Evolutionary conservation across 2,329 filamentous ascomycete genomes (phyloP), one percentile per base, ranked within the genome.

Genomic region (Xylariaceae sp.): DNA sequence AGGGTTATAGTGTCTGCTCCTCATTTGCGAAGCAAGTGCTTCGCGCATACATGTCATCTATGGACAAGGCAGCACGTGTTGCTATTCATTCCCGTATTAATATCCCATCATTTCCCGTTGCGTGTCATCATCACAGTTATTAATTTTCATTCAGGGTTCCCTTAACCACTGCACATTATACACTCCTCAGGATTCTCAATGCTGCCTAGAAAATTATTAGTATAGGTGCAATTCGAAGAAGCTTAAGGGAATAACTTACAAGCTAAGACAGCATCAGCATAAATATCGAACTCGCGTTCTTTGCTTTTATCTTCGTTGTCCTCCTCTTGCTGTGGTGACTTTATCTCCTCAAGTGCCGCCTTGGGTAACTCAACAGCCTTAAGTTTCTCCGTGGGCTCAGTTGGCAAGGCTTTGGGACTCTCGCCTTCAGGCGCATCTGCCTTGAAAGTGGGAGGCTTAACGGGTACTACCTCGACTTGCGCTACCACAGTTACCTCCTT

Each of bases 181-280:
- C 94, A 99, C 41, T 88, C 82, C 72, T 99, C 94, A 64, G 88
- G 91, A 79, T 97, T 97, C 71, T 97, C 92, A 73, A 99, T 97
- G 77, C 92, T 97, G 81, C 86, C 86, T 89, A 55, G 66, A 36
- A 24, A 23, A 13, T 66, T 64, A 70, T 79, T 67, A 75, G 67
- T 57, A 23, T 50, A 11, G 15, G 15, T 18, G 26, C 4, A 6
- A 32, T 26, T n/a, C 6, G 6, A 16, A 15, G 2, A 11, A 39
- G n/a, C 8, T 15, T 2, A 7, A 26, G 15, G 27, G 27, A n/a
- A 33, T 15, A 9, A 81, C 85, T 86, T 79, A 87, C 94, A 99
- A 66, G 87, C 85, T 71, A 99, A 79, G 13, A 90, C 92, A 53
- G 92, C 91, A 64, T 97, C 90, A 0, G 93, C 93, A 74, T 96